Percentiles rank a stretch among this genome's conserved stretches.
Evolutionary conservation across 495 filamentous ascomycete genomes (phyloP).

Genomic region (Hyaloscypha finlandica): DNA sequence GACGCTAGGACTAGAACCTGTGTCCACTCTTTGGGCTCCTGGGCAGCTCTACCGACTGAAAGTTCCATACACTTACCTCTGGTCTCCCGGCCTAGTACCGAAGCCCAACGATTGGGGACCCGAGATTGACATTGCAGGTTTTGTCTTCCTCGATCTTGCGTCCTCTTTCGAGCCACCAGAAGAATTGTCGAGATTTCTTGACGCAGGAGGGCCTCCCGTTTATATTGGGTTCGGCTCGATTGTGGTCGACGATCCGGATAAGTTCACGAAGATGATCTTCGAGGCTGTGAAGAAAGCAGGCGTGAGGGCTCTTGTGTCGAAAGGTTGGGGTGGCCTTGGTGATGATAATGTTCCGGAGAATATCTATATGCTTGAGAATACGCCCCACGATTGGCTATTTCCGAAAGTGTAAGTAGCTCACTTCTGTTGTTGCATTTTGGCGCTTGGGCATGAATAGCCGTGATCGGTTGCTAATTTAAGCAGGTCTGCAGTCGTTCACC

Average conservation of each 20-base stretch:
- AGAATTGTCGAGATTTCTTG: constrained; percentile 55
- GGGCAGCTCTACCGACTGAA: constrained; percentile 61
- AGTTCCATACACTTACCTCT: constrained; percentile 65
- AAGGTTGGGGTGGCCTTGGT: constrained; percentile 69
- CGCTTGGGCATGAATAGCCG: no score
- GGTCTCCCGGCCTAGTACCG: constrained; percentile 65
- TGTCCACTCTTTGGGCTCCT: constrained; percentile 66
- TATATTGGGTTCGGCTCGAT: constrained; percentile 73
- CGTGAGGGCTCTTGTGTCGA: constrained; percentile 63
- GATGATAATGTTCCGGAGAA: constrained; percentile 56
- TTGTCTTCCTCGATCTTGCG: constrained; percentile 65
- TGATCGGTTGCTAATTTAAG: neutral
- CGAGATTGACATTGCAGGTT: constrained; percentile 64
- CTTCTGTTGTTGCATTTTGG: neutral
- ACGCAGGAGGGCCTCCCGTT: constrained; percentile 55
- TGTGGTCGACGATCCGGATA: constrained; percentile 65
- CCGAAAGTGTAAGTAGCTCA: constrained; percentile 43
- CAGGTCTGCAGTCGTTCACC: constrained; percentile 57
- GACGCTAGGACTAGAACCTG: constrained; percentile 59
- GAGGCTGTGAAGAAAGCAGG: constrained; percentile 60
- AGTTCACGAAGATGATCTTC: constrained; percentile 63
- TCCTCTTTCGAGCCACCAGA: constrained; percentile 58
- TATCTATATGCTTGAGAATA: constrained; percentile 65
- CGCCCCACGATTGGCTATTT: constrained; percentile 71
- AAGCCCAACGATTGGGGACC: constrained; percentile 66